Conservation (phyloP, 805 yeast genomes). For the Nakazawaea pomicola region DNA sequence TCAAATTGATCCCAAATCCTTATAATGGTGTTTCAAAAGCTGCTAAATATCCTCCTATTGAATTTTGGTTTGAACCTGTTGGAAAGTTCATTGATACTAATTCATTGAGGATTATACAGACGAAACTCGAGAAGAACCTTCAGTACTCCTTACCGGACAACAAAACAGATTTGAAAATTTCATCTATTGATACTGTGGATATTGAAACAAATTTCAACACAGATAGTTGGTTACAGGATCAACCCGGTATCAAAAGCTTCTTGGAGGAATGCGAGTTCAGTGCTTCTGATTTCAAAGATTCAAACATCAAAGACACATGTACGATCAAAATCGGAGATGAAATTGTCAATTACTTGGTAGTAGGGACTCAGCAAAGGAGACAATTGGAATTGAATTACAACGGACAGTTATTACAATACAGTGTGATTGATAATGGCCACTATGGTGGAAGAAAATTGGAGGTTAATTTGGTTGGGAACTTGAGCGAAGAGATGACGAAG, state of each 20-base stretch:
- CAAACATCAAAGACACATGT: slow-evolving; percentile 3
- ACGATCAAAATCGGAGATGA: slow-evolving; percentile 2
- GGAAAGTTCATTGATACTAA: slow-evolving; percentile 12
- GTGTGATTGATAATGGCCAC: slow-evolving; percentile 37
- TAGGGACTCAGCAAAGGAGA: slow-evolving; percentile 19
- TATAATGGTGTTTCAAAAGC: slow-evolving; percentile 19
- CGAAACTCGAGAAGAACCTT: slow-evolving; percentile 2
- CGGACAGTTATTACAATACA: slow-evolving; percentile 28
- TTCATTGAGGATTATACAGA: slow-evolving; percentile 3
- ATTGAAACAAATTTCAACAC: slow-evolving; percentile 10
- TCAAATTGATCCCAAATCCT: slow-evolving; percentile 29
- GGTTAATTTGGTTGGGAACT: slow-evolving; percentile 32
- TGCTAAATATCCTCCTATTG: slow-evolving; percentile 24
- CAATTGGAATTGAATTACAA: slow-evolving; percentile 27
- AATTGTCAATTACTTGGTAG: slow-evolving; percentile 8
- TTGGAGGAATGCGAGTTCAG: slow-evolving; percentile 18
- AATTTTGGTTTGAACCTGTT: slow-evolving; percentile 25
- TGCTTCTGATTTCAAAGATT: slow-evolving; percentile 5
- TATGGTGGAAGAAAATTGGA: slow-evolving; percentile 36
- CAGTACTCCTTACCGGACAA: slow-evolving; percentile 5
- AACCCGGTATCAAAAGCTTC: slow-evolving; percentile 39
- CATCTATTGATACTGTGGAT: not conserved
- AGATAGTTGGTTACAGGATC: slow-evolving; percentile 29
- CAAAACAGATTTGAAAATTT: slow-evolving; percentile 10
- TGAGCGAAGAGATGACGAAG: slow-evolving; percentile 14